Evolutionary conservation across 306 rosid species (phyloP).

Genomic region (Cyamopsis tetragonoloba): DNA sequence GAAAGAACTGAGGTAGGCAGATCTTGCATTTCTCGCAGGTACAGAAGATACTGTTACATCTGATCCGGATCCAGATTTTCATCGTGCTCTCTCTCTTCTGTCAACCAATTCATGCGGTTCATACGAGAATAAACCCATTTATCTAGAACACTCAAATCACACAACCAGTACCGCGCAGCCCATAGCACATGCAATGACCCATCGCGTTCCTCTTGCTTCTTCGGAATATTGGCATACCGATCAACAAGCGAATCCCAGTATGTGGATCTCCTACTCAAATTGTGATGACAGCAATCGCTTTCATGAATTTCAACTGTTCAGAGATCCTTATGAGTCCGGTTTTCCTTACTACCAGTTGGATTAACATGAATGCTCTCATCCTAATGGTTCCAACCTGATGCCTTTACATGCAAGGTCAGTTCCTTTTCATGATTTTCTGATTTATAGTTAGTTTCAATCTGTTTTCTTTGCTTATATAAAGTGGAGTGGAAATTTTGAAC

Average conservation of each 20-base stretch:
- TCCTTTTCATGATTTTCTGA: neutral
- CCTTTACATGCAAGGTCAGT: constrained; percentile 15
- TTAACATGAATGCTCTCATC: neutral
- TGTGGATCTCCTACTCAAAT: constrained; percentile 28
- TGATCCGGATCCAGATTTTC: constrained; percentile 43
- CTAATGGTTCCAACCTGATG: neutral
- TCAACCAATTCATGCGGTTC: constrained; percentile 66
- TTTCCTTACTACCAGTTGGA: constrained; percentile 39
- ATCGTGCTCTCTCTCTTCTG: constrained; percentile 99
- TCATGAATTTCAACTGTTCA: constrained; percentile 49
- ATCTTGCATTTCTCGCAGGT: constrained; percentile 38
- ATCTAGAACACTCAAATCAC: constrained; percentile 32
- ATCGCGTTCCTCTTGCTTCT: constrained; percentile 35
- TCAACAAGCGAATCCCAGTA: constrained; percentile 29
- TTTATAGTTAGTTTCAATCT: neutral
- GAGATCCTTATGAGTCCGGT: constrained; percentile 39
- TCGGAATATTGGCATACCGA: constrained; percentile 44
- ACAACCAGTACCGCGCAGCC: constrained; percentile 29
- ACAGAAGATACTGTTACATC: constrained; percentile 46
- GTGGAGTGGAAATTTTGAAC: no score
- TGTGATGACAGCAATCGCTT: constrained; percentile 30
- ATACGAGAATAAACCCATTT: constrained; percentile 33
- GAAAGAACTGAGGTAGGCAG: neutral
- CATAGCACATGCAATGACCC: constrained; percentile 24
- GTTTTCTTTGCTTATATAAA: neutral